A percentile compares a stretch with the other conserved stretches of the same genome.
Conservation (phyloP, 2,329 filamentous ascomycete genomes). For the Podosphaera fusca region DNA sequence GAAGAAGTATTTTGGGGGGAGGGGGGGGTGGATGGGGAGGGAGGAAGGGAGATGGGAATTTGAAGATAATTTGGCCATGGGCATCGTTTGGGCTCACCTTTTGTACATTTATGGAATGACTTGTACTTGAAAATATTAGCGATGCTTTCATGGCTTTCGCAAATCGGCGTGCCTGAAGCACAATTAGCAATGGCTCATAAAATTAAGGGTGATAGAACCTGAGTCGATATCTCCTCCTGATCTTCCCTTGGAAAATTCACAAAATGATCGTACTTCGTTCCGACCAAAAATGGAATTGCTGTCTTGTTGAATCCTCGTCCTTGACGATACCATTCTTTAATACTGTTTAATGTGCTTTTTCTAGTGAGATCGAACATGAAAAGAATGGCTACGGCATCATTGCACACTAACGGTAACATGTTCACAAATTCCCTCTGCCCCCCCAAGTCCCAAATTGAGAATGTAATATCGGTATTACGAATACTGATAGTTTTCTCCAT, state of each 20-base stretch:
- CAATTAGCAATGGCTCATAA: not conserved
- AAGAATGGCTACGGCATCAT: constrained; percentile 90
- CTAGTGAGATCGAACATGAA: constrained; percentile 99
- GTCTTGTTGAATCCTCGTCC: constrained; percentile 98
- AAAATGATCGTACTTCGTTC: constrained; percentile 98
- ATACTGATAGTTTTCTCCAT: constrained; percentile 99
- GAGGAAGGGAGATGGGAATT: not conserved
- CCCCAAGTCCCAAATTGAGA: constrained; percentile 96
- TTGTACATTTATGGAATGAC: constrained; percentile 98
- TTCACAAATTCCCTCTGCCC: constrained; percentile 98
- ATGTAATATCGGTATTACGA: constrained; percentile 97
- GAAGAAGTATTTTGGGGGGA: constrained; percentile 1
- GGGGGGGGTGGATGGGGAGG: not conserved
- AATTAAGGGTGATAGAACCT: constrained; percentile 28
- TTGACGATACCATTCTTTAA: constrained; percentile 99
- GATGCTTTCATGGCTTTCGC: constrained; percentile 96
- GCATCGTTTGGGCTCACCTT: constrained; percentile 37
- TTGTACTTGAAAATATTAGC: constrained; percentile 95
- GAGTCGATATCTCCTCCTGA: constrained; percentile 94
- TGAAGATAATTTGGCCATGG: not conserved
- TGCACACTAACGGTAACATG: constrained; percentile 98
- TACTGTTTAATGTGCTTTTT: constrained; percentile 95
- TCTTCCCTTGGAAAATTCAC: constrained; percentile 95
- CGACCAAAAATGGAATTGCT: constrained; percentile 91
- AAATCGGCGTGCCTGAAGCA: constrained; percentile 67